Evolutionary conservation across 768 basidiomycete species (phyloP).

Genomic region (Psilocybe subaeruginosa): DNA sequence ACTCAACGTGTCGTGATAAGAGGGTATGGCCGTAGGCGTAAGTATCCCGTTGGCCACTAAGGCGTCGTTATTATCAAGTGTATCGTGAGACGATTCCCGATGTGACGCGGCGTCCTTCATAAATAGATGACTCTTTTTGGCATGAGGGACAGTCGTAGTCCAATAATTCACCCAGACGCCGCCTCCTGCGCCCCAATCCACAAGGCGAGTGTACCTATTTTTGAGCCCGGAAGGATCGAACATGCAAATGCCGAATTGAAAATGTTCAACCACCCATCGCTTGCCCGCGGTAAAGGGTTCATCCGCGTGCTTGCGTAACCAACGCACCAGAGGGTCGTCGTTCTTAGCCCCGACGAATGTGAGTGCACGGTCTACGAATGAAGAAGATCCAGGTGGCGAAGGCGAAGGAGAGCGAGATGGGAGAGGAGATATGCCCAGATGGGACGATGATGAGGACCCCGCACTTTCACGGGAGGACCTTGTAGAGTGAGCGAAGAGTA

Average conservation of each 20-base stretch:
- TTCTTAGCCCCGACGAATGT: slow-evolving; percentile 41
- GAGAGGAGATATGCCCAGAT: slow-evolving; percentile 4
- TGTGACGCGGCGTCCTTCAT: not conserved
- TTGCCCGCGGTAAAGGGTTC: slow-evolving; percentile 51
- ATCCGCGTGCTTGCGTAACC: slow-evolving; percentile 55
- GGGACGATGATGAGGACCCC: slow-evolving; percentile 9
- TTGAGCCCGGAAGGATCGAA: slow-evolving; percentile 56
- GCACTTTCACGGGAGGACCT: slow-evolving; percentile 11
- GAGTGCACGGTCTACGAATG: slow-evolving; percentile 39
- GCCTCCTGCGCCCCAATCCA: slow-evolving; percentile 49
- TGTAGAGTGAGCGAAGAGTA: not conserved
- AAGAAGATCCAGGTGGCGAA: slow-evolving; percentile 21
- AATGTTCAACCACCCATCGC: slow-evolving; percentile 55
- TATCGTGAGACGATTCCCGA: not conserved
- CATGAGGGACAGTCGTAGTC: slow-evolving; percentile 45
- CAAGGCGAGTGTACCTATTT: slow-evolving; percentile 49
- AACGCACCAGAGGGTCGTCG: slow-evolving; percentile 48
- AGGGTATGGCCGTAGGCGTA: not conserved
- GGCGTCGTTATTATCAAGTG: slow-evolving; percentile 28
- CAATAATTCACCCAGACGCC: slow-evolving; percentile 64
- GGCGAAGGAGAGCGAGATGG: slow-evolving; percentile 11
- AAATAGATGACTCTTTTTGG: slow-evolving; percentile 11
- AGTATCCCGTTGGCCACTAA: slow-evolving; percentile 28
- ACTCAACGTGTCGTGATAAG: not conserved
- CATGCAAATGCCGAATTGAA: slow-evolving; percentile 62